A percentile compares a stretch with the other conserved stretches of the same genome.
Evolutionary conservation across 306 rosid species (phyloP).

Genomic region (Astragalus membranaceus): DNA sequence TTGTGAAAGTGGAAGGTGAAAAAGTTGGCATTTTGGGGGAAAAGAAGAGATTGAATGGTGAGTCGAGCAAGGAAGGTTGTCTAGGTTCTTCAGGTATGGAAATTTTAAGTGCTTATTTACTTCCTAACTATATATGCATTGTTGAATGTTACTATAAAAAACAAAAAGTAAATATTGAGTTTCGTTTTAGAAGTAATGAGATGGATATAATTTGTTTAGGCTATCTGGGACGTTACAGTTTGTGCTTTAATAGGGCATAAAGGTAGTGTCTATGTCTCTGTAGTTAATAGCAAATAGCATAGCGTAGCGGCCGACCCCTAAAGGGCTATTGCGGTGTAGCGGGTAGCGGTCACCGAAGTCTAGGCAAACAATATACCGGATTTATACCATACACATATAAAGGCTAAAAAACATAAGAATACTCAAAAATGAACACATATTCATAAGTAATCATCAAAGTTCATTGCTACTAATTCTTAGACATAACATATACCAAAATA

Average conservation of each 20-base stretch:
- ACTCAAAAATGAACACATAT: no score
- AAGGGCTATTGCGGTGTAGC: no score
- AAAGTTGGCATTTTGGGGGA: neutral
- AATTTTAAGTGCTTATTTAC: neutral
- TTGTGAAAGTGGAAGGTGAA: neutral
- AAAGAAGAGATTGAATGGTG: neutral
- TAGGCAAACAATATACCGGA: no score
- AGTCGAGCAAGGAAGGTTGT: neutral
- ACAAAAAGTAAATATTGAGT: neutral
- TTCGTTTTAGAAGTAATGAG: neutral
- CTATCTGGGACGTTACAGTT: neutral
- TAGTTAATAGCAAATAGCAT: no score
- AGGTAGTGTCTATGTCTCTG: constrained; percentile 5
- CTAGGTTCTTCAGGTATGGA: constrained; percentile 13
- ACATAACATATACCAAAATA: no score
- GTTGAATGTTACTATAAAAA: neutral
- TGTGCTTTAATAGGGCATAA: neutral
- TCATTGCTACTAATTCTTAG: no score
- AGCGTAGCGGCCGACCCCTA: no score
- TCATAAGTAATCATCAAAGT: no score
- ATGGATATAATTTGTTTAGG: neutral
- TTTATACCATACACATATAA: no score
- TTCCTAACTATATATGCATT: neutral
- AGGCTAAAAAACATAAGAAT: no score
- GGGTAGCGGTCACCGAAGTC: no score